Percentiles rank a stretch among this genome's conserved stretches.
Evolutionary conservation across 2,329 filamentous ascomycete genomes (phyloP).

Genomic region (Plenodomus lindquistii): DNA sequence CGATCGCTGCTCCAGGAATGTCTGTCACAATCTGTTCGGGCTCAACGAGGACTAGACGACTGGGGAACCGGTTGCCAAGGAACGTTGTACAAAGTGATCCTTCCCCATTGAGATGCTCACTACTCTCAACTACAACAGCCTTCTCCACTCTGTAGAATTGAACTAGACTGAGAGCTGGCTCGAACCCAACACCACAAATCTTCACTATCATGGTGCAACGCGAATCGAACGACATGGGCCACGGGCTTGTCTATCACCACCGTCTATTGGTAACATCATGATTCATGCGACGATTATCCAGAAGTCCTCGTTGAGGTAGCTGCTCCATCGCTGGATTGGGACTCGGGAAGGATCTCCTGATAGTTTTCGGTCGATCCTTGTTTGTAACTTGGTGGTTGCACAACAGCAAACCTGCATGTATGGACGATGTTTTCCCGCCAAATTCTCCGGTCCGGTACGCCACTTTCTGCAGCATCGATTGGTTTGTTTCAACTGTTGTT

Average conservation of each 20-base stretch:
- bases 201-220: not conserved
- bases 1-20: not conserved
- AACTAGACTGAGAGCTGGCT: not conserved
- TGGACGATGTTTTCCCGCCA: not conserved
- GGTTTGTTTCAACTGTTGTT: not conserved
- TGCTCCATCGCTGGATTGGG: not conserved
- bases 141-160: not conserved
- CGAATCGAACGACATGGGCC: not conserved
- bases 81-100: not conserved
- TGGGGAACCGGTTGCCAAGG: not conserved
- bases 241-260: not conserved
- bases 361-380: not conserved
- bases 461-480: not conserved
- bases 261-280: not conserved
- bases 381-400: not conserved
- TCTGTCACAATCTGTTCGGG: not conserved
- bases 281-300: not conserved
- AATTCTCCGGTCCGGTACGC: not conserved
- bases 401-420: not conserved
- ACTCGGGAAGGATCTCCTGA: not conserved
- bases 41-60: not conserved
- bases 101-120: not conserved
- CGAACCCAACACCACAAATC: no score
- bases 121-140: not conserved
- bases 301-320: not conserved